Conservation (phyloP, 164 flowering plant genomes). For the Houttuynia cordata region DNA sequence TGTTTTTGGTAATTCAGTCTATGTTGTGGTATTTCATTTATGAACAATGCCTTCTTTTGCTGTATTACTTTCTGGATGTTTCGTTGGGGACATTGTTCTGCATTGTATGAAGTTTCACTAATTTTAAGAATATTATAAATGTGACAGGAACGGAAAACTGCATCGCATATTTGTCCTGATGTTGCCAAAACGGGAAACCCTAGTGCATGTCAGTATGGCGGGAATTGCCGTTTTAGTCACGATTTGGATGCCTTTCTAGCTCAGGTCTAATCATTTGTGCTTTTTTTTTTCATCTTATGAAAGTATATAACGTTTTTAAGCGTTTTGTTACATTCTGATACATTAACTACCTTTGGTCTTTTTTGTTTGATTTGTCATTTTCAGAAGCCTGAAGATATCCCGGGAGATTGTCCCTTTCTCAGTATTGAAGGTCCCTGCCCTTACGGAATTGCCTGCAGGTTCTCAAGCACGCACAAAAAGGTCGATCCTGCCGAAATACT, state of each 20-base stretch:
- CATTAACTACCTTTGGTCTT: background rate
- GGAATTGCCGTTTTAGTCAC: conserved; percentile 77
- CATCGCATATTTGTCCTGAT: conserved; percentile 50
- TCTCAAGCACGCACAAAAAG: conserved; percentile 51
- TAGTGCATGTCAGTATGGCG: conserved; percentile 46
- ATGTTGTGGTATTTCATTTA: background rate
- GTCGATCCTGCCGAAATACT: conserved; percentile 13
- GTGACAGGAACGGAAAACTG: conserved; percentile 59
- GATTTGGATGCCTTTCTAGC: conserved; percentile 73
- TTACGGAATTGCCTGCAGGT: conserved; percentile 83
- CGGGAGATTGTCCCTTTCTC: conserved; percentile 72
- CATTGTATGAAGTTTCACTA: too few species aligned
- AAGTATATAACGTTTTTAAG: background rate
- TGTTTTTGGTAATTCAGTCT: too few species aligned
- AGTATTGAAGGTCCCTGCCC: conserved; percentile 48
- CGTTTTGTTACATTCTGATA: background rate
- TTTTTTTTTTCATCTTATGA: background rate
- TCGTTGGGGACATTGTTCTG: too few species aligned
- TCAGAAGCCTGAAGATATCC: conserved; percentile 81
- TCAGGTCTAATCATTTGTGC: conserved; percentile 31
- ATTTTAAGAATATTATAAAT: background rate
- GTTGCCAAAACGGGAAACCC: conserved; percentile 63
- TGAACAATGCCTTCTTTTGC: too few species aligned
- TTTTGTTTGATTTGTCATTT: conserved; percentile 1
- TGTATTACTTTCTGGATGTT: too few species aligned